These are phyloP conservation scores for Phytophthora cajani DNA, from an alignment of 352 stramenopile genomes.

Conservation along the genomic window DNA sequence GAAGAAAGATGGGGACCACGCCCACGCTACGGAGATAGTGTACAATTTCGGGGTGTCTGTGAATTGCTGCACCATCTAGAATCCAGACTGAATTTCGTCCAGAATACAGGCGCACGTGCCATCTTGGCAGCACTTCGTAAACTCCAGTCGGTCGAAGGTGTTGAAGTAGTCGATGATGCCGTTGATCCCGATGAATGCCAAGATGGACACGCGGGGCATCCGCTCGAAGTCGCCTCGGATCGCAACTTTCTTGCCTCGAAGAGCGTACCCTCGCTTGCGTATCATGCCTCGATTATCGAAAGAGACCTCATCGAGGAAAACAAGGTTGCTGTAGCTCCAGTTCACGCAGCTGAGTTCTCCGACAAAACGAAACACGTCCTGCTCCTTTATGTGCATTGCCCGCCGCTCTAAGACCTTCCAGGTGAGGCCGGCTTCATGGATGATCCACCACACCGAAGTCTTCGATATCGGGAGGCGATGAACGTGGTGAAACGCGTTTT, in stretches of 20 bases:
- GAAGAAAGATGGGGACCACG: background rate
- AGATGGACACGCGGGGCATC: background rate
- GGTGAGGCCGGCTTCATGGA: background rate
- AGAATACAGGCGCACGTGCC: background rate
- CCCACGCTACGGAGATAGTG: background rate
- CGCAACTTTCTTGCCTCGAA: background rate
- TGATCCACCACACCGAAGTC: background rate
- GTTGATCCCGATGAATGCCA: background rate
- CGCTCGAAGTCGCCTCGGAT: background rate
- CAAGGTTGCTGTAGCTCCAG: background rate
- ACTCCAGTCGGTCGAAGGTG: background rate
- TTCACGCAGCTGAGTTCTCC: background rate
- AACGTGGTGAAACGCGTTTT: background rate
- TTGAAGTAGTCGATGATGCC: background rate
- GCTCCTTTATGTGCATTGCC: background rate
- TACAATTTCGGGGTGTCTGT: background rate
- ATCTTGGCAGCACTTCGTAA: background rate
- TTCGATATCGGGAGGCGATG: background rate
- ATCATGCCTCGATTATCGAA: background rate
- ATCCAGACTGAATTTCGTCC: background rate
- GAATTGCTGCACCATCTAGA: background rate
- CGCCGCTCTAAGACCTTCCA: background rate
- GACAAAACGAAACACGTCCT: background rate
- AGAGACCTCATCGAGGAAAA: background rate
- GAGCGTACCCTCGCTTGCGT: background rate